These are phyloP conservation scores for Kalanchoe fedtschenkoi DNA, from an alignment of 164 flowering plant genomes.

Conservation along the genomic window DNA sequence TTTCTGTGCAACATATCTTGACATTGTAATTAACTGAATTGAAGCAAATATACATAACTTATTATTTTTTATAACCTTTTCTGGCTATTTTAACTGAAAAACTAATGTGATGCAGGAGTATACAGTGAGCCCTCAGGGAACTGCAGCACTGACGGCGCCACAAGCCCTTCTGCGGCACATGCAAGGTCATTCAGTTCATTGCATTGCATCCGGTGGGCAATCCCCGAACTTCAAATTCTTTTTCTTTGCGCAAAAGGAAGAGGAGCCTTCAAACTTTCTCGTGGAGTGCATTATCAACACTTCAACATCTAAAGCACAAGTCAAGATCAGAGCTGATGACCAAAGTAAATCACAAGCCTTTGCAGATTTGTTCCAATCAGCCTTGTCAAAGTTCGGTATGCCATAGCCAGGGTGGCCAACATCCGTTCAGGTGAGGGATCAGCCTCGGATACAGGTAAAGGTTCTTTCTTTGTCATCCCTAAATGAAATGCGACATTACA, in stretches of 20 bases:
- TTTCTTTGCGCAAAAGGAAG: constrained; percentile 87
- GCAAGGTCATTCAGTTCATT: constrained; percentile 77
- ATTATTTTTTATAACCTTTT: not conserved
- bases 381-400: constrained; percentile 54
- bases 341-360: constrained; percentile 59
- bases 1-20: no score
- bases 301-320: constrained; percentile 67
- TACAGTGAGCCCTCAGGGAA: constrained; percentile 61
- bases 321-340: constrained; percentile 89
- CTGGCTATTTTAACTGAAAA: not conserved
- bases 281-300: constrained; percentile 85
- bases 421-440: not conserved
- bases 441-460: not conserved
- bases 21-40: no score
- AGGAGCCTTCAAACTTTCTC: constrained; percentile 54
- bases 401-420: constrained; percentile 12
- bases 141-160: constrained; percentile 59
- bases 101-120: constrained; percentile 43
- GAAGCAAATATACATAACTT: no score
- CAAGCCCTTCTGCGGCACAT: constrained; percentile 76
- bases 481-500: not conserved
- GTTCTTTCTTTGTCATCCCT: not conserved
- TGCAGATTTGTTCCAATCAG: constrained; percentile 53
- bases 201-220: constrained; percentile 97
- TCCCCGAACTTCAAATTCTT: constrained; percentile 92